Evolutionary conservation across 1,284 basidiomycete species (phyloP), one percentile per base, ranked within the genome.

Genomic region (Sporisorium graminicola): DNA sequence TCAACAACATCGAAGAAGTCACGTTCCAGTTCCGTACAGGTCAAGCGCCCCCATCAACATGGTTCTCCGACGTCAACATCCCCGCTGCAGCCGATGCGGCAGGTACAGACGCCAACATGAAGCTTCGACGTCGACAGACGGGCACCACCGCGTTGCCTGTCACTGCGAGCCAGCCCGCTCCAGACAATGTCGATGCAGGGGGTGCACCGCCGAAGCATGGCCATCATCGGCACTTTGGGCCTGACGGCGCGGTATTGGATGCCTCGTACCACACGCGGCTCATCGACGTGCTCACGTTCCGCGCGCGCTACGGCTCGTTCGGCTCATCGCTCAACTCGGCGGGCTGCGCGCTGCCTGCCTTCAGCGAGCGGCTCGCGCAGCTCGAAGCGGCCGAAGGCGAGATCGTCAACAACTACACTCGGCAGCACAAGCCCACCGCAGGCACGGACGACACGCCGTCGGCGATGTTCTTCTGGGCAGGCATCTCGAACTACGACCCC

Each of bases 401-500:
- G 22, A 59, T 75, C 8, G 56, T 75, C 53, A 75, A 70, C 64
- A 59, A 60, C 37, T 75, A 75, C 50, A 67, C 63, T 0, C n/a
- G 6, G 2, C 43, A 42, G 20, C 72, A 67, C 64, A 62, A 59
- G 44, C 59, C 58, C 35, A 22, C 54, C 18, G 51, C 62, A 31
- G 56, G 56, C 3, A 0, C 0, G 0, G 59, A 62, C 44, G 20
- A 58, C 31, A 18, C 14, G 7, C 67, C 73, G 14, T 49, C 40
- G 1, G 73, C 73, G 12, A 75, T 75, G 73, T 75, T 70, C 27
- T 70, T 70, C 58, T 75, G 73, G 73, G 73, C 73, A 0, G 73
- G 73, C 0, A 54, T 75, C n/a, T 70, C 73, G 8, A 75, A 75
- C 47, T 67, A 75, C 50, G 57, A 70, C 40, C 67, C 56, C 3